Conservation (phyloP, 805 yeast species). For the Candida arabinofermentans region DNA sequence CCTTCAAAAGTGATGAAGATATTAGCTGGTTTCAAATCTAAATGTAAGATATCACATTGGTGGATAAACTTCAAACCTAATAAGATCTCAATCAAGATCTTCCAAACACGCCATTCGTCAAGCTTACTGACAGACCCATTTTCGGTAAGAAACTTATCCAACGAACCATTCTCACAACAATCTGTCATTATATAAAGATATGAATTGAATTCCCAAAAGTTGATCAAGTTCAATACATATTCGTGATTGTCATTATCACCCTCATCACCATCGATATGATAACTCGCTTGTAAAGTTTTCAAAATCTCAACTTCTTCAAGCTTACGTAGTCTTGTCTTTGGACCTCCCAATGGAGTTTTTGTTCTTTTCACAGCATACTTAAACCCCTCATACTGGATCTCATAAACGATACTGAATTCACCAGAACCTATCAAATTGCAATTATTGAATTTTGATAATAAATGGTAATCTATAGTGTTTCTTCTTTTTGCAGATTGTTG, state of each 20-base stretch:
- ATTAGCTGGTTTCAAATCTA: slow-evolving; percentile 94
- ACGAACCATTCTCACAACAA: slow-evolving; percentile 86
- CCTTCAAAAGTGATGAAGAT: slow-evolving; percentile 94
- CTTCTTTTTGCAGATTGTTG: slow-evolving; percentile 9
- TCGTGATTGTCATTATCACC: slow-evolving; percentile 52
- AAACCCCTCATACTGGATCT: slow-evolving; percentile 62
- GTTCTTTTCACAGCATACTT: slow-evolving; percentile 88
- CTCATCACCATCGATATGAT: slow-evolving; percentile 23
- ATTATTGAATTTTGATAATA: slow-evolving; percentile 52
- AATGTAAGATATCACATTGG: slow-evolving; percentile 68
- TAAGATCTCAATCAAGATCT: slow-evolving; percentile 79
- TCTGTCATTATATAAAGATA: slow-evolving; percentile 90
- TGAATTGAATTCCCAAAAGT: slow-evolving; percentile 79
- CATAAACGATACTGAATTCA: slow-evolving; percentile 85
- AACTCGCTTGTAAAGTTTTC: slow-evolving; percentile 36
- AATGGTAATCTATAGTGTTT: slow-evolving; percentile 36
- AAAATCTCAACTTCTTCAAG: slow-evolving; percentile 77
- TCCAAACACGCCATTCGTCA: slow-evolving; percentile 98
- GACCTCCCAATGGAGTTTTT: slow-evolving; percentile 57
- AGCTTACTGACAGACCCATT: slow-evolving; percentile 71
- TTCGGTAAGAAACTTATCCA: slow-evolving; percentile 75
- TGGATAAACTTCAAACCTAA: slow-evolving; percentile 82
- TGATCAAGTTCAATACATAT: slow-evolving; percentile 71
- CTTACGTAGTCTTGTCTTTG: slow-evolving; percentile 56
- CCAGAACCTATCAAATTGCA: slow-evolving; percentile 78